phyloP scores from a whole-genome alignment of 441 rosid genomes.

The Pelargonium hybrid region DNA sequence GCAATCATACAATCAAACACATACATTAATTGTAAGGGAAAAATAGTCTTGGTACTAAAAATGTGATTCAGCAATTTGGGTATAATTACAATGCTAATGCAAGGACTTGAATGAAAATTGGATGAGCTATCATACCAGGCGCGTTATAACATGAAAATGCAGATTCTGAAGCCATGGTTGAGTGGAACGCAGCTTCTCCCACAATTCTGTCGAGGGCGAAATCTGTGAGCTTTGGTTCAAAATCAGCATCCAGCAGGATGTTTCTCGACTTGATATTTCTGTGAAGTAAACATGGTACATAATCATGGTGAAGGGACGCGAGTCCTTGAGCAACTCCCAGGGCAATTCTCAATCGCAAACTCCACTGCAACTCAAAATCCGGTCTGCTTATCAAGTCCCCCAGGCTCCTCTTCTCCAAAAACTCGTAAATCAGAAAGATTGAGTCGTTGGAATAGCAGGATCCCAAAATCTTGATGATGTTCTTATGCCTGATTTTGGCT shows the following conservation, averaged over 20 bases:
- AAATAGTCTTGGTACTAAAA: too few species aligned
- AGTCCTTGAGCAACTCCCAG: constrained; percentile 51
- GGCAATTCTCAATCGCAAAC: constrained; percentile 46
- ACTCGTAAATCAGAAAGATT: constrained; percentile 46
- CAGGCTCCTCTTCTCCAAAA: constrained; percentile 45
- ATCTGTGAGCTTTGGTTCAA: constrained; percentile 49
- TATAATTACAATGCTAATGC: too few species aligned
- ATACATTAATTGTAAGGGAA: too few species aligned
- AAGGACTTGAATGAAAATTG: not conserved
- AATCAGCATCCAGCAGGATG: constrained; percentile 43
- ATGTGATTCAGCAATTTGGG: too few species aligned
- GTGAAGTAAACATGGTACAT: constrained; percentile 49
- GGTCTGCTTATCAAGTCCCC: constrained; percentile 36
- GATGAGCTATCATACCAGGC: constrained; percentile 42
- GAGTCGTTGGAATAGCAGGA: constrained; percentile 52
- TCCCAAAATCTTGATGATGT: constrained; percentile 43
- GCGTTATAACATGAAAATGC: constrained; percentile 55
- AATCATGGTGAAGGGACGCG: constrained; percentile 48
- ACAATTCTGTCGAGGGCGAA: constrained; percentile 58
- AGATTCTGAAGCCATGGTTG: constrained; percentile 44
- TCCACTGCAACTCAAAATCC: constrained; percentile 40
- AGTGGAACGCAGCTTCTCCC: constrained; percentile 66
- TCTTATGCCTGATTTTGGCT: constrained; percentile 53
- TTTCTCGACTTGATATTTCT: constrained; percentile 51
- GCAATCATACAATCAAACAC: constrained; percentile 23